Evolutionary conservation across 495 filamentous ascomycete genomes (phyloP).

Genomic region (Hypoxylon perforatum): DNA sequence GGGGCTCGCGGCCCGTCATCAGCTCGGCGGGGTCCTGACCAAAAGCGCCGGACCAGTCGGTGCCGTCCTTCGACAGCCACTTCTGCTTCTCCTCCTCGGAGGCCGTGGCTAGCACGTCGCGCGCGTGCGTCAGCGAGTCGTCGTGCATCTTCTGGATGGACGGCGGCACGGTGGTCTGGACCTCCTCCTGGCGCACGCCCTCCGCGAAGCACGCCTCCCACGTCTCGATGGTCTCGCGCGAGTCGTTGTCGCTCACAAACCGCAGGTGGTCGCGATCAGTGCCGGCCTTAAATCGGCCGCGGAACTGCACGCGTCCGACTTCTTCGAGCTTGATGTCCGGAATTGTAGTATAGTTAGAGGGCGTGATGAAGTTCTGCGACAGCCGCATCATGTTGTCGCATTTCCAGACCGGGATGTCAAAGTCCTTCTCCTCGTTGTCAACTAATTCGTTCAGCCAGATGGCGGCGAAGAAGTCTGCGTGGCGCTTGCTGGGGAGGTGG

Average conservation of each 20-base stretch:
- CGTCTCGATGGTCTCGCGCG: conserved; percentile 90
- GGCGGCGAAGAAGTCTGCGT: conserved; percentile 76
- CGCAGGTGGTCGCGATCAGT: conserved; percentile 86
- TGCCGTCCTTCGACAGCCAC: conserved; percentile 83
- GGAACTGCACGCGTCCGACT: conserved; percentile 83
- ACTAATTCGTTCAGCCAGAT: conserved; percentile 87
- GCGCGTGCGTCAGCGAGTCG: conserved; percentile 75
- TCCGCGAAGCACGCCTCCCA: conserved; percentile 92
- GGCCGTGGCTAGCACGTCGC: conserved; percentile 80
- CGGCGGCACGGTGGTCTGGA: conserved; percentile 74
- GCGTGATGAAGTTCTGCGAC: conserved; percentile 90
- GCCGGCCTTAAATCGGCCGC: conserved; percentile 84
- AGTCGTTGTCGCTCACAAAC: conserved; percentile 88
- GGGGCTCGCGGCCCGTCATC: conserved; percentile 54
- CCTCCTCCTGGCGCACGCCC: conserved; percentile 76
- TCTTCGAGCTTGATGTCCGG: conserved; percentile 76
- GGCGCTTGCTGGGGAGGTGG: conserved; percentile 72
- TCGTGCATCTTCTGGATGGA: conserved; percentile 79
- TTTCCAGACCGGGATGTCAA: conserved; percentile 88
- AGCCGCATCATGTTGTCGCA: conserved; percentile 78
- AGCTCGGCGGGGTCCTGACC: conserved; percentile 66
- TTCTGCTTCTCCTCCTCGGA: conserved; percentile 74
- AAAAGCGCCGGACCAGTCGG: conserved; percentile 92
- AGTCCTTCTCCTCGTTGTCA: conserved; percentile 77
- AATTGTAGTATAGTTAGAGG: conserved; percentile 70